A percentile compares a stretch with the other conserved stretches of the same genome.
Conservation (phyloP, 257 asterid species). For the Plantago major region DNA sequence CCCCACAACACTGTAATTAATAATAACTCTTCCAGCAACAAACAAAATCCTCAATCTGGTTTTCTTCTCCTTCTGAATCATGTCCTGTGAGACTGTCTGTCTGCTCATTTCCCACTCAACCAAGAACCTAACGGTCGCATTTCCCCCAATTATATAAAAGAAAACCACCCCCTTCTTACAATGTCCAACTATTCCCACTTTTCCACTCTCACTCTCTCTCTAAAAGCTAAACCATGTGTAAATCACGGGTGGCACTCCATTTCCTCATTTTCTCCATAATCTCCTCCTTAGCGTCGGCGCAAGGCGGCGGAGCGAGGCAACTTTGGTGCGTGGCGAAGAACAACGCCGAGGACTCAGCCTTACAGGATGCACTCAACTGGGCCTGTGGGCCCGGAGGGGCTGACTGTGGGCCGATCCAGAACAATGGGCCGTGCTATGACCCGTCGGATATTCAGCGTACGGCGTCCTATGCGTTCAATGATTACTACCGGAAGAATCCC, state of each 20-base stretch:
- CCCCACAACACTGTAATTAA: too few relatives aligned
- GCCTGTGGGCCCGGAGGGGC: constrained; percentile 83
- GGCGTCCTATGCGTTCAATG: constrained; percentile 83
- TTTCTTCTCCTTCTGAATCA: too few relatives aligned
- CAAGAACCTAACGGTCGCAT: constrained; percentile 12
- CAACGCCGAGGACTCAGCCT: constrained; percentile 74
- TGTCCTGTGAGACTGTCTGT: too few relatives aligned
- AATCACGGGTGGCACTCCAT: background rate
- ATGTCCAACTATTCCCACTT: background rate
- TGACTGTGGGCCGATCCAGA: constrained; percentile 69
- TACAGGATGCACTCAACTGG: constrained; percentile 80
- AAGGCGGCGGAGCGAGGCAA: constrained; percentile 34
- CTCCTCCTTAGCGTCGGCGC: constrained; percentile 33
- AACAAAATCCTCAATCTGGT: too few relatives aligned
- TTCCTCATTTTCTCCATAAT: constrained; percentile 4
- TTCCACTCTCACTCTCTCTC: constrained; percentile 8
- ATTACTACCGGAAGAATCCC: constrained; percentile 56
- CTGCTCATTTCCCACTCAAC: background rate
- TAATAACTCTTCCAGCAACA: too few relatives aligned
- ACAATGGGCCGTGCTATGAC: constrained; percentile 78
- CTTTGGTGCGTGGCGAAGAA: constrained; percentile 96
- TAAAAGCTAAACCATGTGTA: background rate
- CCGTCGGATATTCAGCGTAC: constrained; percentile 55
- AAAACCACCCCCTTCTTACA: background rate
- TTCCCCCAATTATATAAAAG: background rate